Evolutionary conservation across 2,329 filamentous ascomycete genomes (phyloP), one percentile per base, ranked within the genome.

Genomic region (Alternaria consortialis): DNA sequence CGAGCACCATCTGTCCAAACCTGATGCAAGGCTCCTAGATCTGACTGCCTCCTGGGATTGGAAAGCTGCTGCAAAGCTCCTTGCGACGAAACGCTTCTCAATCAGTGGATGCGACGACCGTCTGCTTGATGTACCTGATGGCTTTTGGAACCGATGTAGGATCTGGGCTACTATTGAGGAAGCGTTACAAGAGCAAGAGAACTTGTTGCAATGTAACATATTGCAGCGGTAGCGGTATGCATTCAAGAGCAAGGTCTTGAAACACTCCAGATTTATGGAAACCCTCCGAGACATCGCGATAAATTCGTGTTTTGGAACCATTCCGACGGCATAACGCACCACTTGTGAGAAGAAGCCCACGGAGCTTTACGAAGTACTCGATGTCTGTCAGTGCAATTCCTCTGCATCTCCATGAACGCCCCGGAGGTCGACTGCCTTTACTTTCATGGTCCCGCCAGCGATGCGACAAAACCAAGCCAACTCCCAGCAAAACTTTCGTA

Each of bases 61-160:
- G 70, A 67, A 48, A 43, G 44, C 29, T 13, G 56, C 66, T 7
- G 68, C 66, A 12, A 58, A 65, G 34, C 53, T 69, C 11, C 57
- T 73, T 20, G 64, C 58, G 27, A 63, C 29, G 20, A 65, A 65
- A 15, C 56, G 57, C n/a, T 65, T 65, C n/a, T 62, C 63, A 5
- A 36, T 64, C 5, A 56, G 46, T 23, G 58, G 52, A 15, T 48
- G 53, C 2, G 66, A 73, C 25, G 32, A 53, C 13, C 53, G 61
- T 17, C 44, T 68, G 4, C 57, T 54, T 4, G 58, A 63, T 15
- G 17, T 70, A 15, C 69, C 69, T 1, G 53, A 63, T 13, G 67
- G 69, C 15, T 61, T 71, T 31, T 72, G 69, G 70, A 73, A 75
- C 48, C 58, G 72, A 42, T 68, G 66, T 31, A 64, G 72, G 27